These are phyloP conservation scores for Vanilla planifolia DNA, from an alignment of 106 monocot species.

Conservation along the genomic window DNA sequence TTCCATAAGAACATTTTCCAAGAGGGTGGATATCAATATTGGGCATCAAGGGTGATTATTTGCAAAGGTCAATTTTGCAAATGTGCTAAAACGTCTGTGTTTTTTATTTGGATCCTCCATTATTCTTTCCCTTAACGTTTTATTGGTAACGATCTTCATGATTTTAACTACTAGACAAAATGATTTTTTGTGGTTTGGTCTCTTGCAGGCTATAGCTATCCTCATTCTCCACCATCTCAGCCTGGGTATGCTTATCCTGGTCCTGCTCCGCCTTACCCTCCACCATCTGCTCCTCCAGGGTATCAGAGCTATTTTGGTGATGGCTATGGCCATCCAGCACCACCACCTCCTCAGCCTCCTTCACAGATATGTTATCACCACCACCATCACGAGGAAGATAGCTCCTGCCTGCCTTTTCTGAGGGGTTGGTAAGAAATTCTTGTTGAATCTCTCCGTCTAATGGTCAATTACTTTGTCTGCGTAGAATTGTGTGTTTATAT, in stretches of 20 bases:
- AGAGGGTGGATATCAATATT: too few species aligned
- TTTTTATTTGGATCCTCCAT: too few species aligned
- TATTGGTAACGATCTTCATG: too few species aligned
- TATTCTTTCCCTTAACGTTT: too few species aligned
- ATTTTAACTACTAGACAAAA: too few species aligned
- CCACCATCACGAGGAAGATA: background rate
- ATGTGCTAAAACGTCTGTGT: too few species aligned
- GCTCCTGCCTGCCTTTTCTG: slow-evolving; percentile 1
- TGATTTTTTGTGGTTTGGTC: background rate
- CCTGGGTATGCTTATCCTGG: slow-evolving; percentile 7
- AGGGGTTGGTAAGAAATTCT: slow-evolving; percentile 9
- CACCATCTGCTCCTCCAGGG: background rate
- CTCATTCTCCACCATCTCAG: slow-evolving; percentile 7
- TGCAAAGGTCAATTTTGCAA: too few species aligned
- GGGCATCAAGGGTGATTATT: too few species aligned
- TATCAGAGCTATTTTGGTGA: slow-evolving; percentile 8
- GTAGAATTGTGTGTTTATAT: too few species aligned
- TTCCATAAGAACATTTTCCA: too few species aligned
- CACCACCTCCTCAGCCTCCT: slow-evolving; percentile 1
- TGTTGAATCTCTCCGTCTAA: too few species aligned
- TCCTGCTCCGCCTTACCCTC: slow-evolving; percentile 4
- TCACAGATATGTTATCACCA: slow-evolving; percentile 10
- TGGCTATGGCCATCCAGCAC: slow-evolving; percentile 5
- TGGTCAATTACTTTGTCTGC: too few species aligned
- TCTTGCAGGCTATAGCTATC: slow-evolving; percentile 7